phyloP scores from a whole-genome alignment of 805 yeast species.

The Henningerozyma blattae region DNA sequence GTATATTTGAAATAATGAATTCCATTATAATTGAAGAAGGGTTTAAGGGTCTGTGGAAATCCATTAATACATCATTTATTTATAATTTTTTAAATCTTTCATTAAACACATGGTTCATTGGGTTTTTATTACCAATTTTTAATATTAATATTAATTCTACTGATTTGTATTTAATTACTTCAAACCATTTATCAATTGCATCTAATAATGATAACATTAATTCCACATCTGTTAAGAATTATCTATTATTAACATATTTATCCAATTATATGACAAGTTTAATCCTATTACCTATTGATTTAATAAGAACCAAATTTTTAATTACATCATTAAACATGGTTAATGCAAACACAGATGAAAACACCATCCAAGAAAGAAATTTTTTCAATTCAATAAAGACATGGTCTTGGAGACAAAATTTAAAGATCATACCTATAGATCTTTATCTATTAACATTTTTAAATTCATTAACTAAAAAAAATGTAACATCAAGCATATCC shows the following conservation, averaged over 20 bases:
- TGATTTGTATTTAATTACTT: slow-evolving; percentile 60
- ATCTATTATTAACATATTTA: slow-evolving; percentile 40
- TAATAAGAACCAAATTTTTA: slow-evolving; percentile 67
- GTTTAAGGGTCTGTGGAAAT: slow-evolving; percentile 58
- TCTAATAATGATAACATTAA: slow-evolving; percentile 28
- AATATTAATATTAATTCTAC: slow-evolving; percentile 75
- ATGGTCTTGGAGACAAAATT: slow-evolving; percentile 27
- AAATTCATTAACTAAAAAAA: slow-evolving; percentile 40
- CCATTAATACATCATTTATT: slow-evolving; percentile 69
- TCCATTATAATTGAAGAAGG: slow-evolving; percentile 60
- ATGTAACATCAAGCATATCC: slow-evolving; percentile 14
- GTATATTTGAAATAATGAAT: slow-evolving; percentile 53
- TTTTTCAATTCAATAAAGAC: slow-evolving; percentile 52
- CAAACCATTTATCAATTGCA: background rate
- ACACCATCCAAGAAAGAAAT: slow-evolving; percentile 35
- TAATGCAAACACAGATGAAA: background rate
- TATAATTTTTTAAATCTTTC: slow-evolving; percentile 64
- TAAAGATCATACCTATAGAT: slow-evolving; percentile 42
- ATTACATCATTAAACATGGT: slow-evolving; percentile 41
- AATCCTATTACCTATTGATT: slow-evolving; percentile 65
- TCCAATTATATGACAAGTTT: slow-evolving; percentile 67
- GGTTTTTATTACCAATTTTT: slow-evolving; percentile 68
- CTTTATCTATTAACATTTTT: slow-evolving; percentile 58
- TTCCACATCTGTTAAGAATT: slow-evolving; percentile 27
- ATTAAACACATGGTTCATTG: slow-evolving; percentile 85